Evolutionary conservation across 139 green algal species (phyloP).

Genomic region (Gonium pectorale): DNA sequence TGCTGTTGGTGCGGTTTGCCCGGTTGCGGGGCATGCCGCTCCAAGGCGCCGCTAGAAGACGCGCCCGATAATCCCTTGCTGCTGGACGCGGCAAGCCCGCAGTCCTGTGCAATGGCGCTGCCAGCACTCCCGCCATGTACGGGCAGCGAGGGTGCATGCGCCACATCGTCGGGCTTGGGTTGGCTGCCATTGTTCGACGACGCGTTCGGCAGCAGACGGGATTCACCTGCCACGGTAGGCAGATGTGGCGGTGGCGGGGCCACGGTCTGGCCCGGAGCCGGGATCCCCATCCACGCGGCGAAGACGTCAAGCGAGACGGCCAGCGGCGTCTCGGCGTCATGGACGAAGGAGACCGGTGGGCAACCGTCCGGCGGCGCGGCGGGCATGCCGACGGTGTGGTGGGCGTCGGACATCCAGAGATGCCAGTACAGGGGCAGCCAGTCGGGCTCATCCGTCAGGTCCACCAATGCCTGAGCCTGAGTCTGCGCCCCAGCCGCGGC

Average conservation of each 20-base stretch:
- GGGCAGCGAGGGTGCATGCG: no score
- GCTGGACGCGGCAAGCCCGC: no score
- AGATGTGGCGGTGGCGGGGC: neutral
- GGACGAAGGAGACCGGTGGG: slow-evolving; percentile 35
- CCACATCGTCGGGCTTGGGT: no score
- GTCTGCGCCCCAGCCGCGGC: no score
- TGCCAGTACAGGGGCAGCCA: slow-evolving; percentile 46
- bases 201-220: no score
- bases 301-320: slow-evolving; percentile 24
- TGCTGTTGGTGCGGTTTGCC: neutral
- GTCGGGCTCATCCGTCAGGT: slow-evolving; percentile 12
- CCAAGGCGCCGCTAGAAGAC: no score
- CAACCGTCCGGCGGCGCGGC: slow-evolving; percentile 33
- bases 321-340: slow-evolving; percentile 30
- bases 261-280: neutral
- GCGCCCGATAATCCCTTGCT: no score
- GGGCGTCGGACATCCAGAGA: slow-evolving; percentile 24
- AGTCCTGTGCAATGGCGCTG: no score
- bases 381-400: slow-evolving; percentile 7
- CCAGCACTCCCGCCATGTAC: no score
- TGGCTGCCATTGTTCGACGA: no score
- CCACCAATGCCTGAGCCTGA: no score
- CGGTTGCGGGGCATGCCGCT: neutral
- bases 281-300: slow-evolving; percentile 34
- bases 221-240: no score